Percentiles rank a stretch among this genome's conserved stretches.
Conservation (phyloP, 2,329 filamentous ascomycete species). For the Pseudofabraea citricarpa region DNA sequence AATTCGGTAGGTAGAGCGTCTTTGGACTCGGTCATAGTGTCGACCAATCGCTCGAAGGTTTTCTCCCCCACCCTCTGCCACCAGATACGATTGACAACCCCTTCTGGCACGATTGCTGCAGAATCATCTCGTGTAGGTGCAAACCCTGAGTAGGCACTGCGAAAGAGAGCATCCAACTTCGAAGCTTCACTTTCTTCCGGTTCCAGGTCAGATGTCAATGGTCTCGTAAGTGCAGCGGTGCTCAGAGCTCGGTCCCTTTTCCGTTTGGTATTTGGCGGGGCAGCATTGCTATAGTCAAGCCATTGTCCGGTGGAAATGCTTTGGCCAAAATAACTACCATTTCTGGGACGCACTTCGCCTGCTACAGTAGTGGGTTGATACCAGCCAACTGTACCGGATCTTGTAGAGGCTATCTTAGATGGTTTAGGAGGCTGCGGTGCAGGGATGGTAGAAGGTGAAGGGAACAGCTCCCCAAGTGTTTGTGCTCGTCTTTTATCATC, state of each 20-base stretch:
- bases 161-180: slow-evolving; percentile 70
- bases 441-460: slow-evolving; percentile 59
- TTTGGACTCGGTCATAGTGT: slow-evolving; percentile 14
- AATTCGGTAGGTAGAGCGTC: slow-evolving; percentile 2
- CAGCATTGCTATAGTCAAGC: slow-evolving; percentile 64
- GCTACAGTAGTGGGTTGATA: slow-evolving; percentile 28
- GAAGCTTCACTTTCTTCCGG: slow-evolving; percentile 51
- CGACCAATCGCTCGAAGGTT: slow-evolving; percentile 60
- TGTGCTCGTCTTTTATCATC: slow-evolving; percentile 49
- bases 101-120: slow-evolving; percentile 63
- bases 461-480: slow-evolving; percentile 70
- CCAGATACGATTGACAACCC: slow-evolving; percentile 65
- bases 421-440: slow-evolving; percentile 70
- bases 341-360: slow-evolving; percentile 31
- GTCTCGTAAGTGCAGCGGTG: slow-evolving; percentile 54
- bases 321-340: slow-evolving; percentile 58
- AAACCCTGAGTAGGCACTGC: slow-evolving; percentile 75
- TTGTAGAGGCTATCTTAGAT: slow-evolving; percentile 63
- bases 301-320: slow-evolving; percentile 63
- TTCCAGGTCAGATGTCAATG: slow-evolving; percentile 36
- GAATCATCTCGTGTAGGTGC: slow-evolving; percentile 72
- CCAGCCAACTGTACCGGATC: slow-evolving; percentile 44
- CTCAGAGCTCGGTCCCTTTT: slow-evolving; percentile 70
- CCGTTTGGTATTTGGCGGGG: slow-evolving; percentile 47
- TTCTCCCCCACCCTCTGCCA: slow-evolving; percentile 69